Conservation (phyloP, 2,329 filamentous ascomycete genomes). For the Aspergillus hiratsukae region DNA sequence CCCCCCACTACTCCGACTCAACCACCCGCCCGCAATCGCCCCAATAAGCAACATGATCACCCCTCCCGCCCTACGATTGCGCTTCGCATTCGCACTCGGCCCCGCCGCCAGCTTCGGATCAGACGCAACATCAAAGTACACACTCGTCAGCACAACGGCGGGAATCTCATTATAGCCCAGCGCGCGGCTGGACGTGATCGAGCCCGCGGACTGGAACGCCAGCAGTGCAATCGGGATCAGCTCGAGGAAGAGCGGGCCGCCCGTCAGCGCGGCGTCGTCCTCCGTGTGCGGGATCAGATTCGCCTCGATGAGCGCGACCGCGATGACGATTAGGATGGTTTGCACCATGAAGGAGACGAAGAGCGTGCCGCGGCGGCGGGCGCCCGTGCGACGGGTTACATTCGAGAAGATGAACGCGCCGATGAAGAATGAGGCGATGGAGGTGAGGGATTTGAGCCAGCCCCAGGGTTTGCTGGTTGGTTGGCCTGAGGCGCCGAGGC, state of each 20-base stretch:
- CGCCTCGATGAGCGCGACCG: constrained; percentile 37
- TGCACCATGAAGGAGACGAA: constrained; percentile 41
- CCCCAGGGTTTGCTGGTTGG: constrained; percentile 37
- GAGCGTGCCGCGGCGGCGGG: constrained; percentile 33
- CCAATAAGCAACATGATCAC: constrained; percentile 37
- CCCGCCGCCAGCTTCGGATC: constrained; percentile 34
- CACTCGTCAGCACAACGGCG: constrained; percentile 43
- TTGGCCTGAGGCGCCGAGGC: constrained; percentile 40
- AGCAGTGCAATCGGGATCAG: constrained; percentile 41
- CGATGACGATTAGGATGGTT: constrained; percentile 34
- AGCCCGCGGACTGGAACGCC: constrained; percentile 44
- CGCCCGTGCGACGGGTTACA: constrained; percentile 33
- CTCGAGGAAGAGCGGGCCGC: constrained; percentile 33
- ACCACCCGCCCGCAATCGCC: constrained; percentile 40
- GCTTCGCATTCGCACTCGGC: constrained; percentile 36
- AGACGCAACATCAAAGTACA: constrained; percentile 44
- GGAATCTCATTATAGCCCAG: constrained; percentile 43
- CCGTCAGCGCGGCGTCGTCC: constrained; percentile 15
- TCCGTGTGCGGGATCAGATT: constrained; percentile 34
- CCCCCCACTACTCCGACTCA: constrained; percentile 39
- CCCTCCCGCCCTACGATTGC: constrained; percentile 34
- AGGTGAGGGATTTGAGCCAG: constrained; percentile 43
- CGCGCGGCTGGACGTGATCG: constrained; percentile 39
- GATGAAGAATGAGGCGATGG: constrained; percentile 39
- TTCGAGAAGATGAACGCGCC: constrained; percentile 39